phyloP scores from a whole-genome alignment of 768 basidiomycete genomes.

The Auriscalpium orientale region DNA sequence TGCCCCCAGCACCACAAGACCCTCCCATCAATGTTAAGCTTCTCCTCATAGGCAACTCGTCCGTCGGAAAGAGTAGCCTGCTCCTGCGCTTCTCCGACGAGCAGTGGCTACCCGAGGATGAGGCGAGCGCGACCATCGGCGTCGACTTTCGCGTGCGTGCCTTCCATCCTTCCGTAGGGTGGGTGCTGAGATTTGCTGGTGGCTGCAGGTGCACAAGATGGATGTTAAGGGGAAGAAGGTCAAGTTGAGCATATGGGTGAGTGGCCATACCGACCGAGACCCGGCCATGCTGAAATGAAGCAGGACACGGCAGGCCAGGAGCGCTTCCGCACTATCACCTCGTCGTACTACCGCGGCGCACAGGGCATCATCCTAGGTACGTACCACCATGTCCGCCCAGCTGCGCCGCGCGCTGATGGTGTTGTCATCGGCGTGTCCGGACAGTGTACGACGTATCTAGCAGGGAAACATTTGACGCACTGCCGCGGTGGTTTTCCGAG shows the following conservation, averaged over 20 bases:
- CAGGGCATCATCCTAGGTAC: conserved; percentile 74
- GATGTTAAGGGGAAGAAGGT: conserved; percentile 74
- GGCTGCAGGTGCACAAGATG: conserved; percentile 76
- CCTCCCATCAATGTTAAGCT: conserved; percentile 71
- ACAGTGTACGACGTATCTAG: conserved; percentile 93
- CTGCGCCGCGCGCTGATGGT: background rate
- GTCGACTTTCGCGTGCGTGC: conserved; percentile 74
- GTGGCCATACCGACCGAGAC: conserved; percentile 18
- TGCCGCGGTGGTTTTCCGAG: conserved; percentile 90
- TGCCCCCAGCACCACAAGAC: background rate
- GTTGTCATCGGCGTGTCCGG: background rate
- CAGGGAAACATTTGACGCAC: conserved; percentile 86
- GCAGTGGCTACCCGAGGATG: conserved; percentile 89
- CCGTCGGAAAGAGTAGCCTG: conserved; percentile 89
- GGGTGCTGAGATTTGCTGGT: background rate
- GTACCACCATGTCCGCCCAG: conserved; percentile 4
- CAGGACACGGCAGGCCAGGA: conserved; percentile 97
- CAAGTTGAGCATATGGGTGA: conserved; percentile 95
- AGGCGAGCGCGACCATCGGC: conserved; percentile 78
- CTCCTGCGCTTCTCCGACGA: conserved; percentile 94
- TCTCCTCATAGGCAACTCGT: conserved; percentile 79
- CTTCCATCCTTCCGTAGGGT: background rate
- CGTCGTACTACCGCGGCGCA: conserved; percentile 88
- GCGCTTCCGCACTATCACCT: conserved; percentile 91
- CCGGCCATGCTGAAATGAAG: background rate